Base-by-base conservation (phyloP, 1,284 basidiomycete species). In the Apiotrichum siamense region DNA sequence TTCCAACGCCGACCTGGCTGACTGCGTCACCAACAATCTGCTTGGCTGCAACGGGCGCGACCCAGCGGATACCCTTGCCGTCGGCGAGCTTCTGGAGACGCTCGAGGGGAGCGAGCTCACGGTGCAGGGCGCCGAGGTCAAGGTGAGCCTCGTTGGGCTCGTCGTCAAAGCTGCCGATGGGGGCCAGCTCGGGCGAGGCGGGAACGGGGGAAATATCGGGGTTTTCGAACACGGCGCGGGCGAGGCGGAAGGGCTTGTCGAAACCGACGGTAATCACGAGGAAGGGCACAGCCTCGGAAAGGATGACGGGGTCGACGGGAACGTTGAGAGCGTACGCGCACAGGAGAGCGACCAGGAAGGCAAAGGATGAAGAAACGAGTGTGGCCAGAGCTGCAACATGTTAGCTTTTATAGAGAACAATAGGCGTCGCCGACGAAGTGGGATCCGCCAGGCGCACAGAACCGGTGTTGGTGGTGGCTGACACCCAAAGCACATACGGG, bases 191-290 rank as follows among this genome's bases (percentile, higher is more conserved):
- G 15, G 87, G 82, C 5, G 69, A 70, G 3, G 67, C 62, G 29
- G 72, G 61, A 20, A 73, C 66, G 20, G 79, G 78, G 1, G 76
- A 74, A 60, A 79, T 80, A 58, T 90, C 84, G 3, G 89, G 87
- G 63, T 93, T 88, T 20, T 83, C 81, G 74, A 97, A 90, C 31
- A 97, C 87, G 12, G 92, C 88, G 25, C 86, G 81, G 0, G 92
- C 92, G 35, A 98, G 83, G 12, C 89, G 82, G 54, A 93, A 86
- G 0, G 93, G 94, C 75, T 98, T 98, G 76, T 98, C 94, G 69
- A 97, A 98, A 13, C 94, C 94, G 51, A 98, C 85, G 1, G 90
- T 94, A 73, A 96, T 96, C 38, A 98, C 93, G 33, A 98, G 79
- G 83, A 98, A 98, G 0, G 94, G 94, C 2, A 98, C 80, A 0